Percentiles rank a stretch among this genome's conserved stretches.
phyloP scores from a whole-genome alignment of 139 green algal genomes.

The Parachlorella kessleri region DNA sequence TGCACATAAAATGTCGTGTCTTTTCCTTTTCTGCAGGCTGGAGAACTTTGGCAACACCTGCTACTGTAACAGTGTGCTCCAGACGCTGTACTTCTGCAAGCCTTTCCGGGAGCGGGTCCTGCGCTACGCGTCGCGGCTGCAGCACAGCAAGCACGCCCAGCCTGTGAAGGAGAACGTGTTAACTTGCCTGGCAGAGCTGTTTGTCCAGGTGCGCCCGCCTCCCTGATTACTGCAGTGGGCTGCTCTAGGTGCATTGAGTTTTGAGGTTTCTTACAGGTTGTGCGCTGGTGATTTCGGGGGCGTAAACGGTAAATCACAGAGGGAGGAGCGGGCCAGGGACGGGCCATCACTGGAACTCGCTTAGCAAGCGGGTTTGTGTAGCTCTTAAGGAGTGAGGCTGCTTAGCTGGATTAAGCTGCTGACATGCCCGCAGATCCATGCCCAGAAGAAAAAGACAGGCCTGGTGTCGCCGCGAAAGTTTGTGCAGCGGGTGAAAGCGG shows the following conservation, averaged over 20 bases:
- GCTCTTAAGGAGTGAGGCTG: too few species aligned
- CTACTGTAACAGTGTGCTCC: slow-evolving; percentile 97
- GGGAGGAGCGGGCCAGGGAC: too few species aligned
- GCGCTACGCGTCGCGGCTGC: slow-evolving; percentile 62
- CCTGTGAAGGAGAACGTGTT: slow-evolving; percentile 88
- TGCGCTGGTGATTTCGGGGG: too few species aligned
- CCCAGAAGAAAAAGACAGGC: slow-evolving; percentile 87
- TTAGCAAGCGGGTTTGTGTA: too few species aligned
- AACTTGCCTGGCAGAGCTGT: slow-evolving; percentile 89
- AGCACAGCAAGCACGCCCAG: slow-evolving; percentile 21
- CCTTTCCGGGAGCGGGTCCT: slow-evolving; percentile 87
- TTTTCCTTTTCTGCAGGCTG: too few species aligned
- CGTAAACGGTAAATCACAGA: too few species aligned
- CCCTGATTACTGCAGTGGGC: too few species aligned
- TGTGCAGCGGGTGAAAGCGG: slow-evolving; percentile 86
- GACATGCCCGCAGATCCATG: slow-evolving; percentile 70
- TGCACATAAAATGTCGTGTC: too few species aligned
- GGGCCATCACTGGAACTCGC: too few species aligned
- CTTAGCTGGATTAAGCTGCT: too few species aligned
- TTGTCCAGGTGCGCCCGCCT: slow-evolving; percentile 80
- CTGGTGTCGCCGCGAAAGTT: slow-evolving; percentile 90
- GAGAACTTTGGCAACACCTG: slow-evolving; percentile 99
- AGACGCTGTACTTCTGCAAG: slow-evolving; percentile 91
- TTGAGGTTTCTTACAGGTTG: too few species aligned
- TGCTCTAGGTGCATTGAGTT: too few species aligned